A percentile compares a stretch with the other conserved stretches of the same genome.
These are phyloP conservation scores for Aegilops tauschii DNA, from an alignment of 176 grass and related monocot species.

Conservation along the genomic window DNA sequence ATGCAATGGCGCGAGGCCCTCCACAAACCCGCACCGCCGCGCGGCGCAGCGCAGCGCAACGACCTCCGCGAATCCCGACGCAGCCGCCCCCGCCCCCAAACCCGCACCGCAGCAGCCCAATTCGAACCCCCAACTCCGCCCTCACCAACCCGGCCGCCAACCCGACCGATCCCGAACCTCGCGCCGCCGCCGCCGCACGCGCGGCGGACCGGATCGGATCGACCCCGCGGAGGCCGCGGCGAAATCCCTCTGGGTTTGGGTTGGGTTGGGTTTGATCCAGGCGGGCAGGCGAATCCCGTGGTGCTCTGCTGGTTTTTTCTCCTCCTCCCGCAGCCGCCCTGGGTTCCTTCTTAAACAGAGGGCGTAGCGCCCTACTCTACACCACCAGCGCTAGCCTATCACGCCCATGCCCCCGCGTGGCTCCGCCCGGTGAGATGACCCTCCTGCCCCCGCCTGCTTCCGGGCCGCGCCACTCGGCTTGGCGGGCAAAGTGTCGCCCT, in stretches of 20 bases:
- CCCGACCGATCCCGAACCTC: no score
- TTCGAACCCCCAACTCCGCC: neutral
- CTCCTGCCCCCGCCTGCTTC: neutral
- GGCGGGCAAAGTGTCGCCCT: slow-evolving; percentile 58
- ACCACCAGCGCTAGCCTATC: neutral
- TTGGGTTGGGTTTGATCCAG: neutral
- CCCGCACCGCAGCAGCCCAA: neutral
- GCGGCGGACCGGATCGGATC: neutral
- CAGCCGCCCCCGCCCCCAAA: neutral
- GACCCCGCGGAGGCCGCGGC: no score
- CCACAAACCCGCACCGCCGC: neutral
- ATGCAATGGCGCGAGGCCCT: slow-evolving; percentile 16
- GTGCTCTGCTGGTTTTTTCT: slow-evolving; percentile 17
- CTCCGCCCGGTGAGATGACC: neutral
- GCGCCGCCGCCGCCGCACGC: no score
- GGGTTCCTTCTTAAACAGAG: slow-evolving; percentile 17
- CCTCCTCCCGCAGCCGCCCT: neutral
- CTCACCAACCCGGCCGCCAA: neutral
- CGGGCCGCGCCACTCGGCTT: slow-evolving; percentile 40
- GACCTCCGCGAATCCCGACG: neutral
- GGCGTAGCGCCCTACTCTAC: no score
- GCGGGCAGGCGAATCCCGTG: neutral
- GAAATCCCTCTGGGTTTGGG: neutral
- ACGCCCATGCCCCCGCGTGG: slow-evolving; percentile 24
- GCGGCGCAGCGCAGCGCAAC: neutral